These are phyloP conservation scores for Juglanconis juglandina DNA, from an alignment of 2,329 filamentous ascomycete genomes.

Conservation along the genomic window DNA sequence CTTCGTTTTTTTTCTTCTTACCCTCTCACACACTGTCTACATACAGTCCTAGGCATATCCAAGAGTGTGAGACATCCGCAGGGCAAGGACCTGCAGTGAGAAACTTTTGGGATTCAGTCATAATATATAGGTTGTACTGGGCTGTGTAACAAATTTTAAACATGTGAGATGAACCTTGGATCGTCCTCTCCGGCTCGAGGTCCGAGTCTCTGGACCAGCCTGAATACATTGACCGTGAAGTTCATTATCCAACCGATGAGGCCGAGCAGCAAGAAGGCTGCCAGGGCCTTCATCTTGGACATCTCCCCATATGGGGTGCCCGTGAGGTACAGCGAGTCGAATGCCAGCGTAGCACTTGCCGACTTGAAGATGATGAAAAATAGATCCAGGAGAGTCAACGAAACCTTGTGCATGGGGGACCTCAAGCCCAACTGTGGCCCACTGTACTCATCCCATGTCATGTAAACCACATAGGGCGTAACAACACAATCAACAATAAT, in stretches of 20 bases:
- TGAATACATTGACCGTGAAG: slow-evolving; percentile 80
- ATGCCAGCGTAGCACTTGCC: slow-evolving; percentile 85
- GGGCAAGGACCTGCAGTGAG: too few relatives aligned
- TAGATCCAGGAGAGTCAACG: slow-evolving; percentile 84
- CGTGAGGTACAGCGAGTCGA: slow-evolving; percentile 71
- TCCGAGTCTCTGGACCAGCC: slow-evolving; percentile 60
- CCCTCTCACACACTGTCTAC: too few relatives aligned
- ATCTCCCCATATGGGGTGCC: slow-evolving; percentile 22
- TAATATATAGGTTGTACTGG: not conserved
- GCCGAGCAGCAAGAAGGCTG: slow-evolving; percentile 74
- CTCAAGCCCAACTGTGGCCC: slow-evolving; percentile 88
- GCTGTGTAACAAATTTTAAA: not conserved
- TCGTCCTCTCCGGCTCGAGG: slow-evolving; percentile 53
- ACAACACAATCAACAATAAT: slow-evolving; percentile 86
- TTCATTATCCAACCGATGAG: slow-evolving; percentile 87
- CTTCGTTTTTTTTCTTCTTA: too few relatives aligned
- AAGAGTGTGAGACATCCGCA: too few relatives aligned
- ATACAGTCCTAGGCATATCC: too few relatives aligned
- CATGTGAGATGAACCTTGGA: not conserved
- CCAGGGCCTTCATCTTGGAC: slow-evolving; percentile 53
- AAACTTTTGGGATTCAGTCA: not conserved
- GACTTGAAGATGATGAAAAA: slow-evolving; percentile 98
- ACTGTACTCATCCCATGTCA: slow-evolving; percentile 95
- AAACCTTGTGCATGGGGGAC: slow-evolving; percentile 78
- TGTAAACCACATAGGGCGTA: slow-evolving; percentile 85